Conservation (phyloP, 441 rosid genomes). For the Pelargonium cotyledonis region DNA sequence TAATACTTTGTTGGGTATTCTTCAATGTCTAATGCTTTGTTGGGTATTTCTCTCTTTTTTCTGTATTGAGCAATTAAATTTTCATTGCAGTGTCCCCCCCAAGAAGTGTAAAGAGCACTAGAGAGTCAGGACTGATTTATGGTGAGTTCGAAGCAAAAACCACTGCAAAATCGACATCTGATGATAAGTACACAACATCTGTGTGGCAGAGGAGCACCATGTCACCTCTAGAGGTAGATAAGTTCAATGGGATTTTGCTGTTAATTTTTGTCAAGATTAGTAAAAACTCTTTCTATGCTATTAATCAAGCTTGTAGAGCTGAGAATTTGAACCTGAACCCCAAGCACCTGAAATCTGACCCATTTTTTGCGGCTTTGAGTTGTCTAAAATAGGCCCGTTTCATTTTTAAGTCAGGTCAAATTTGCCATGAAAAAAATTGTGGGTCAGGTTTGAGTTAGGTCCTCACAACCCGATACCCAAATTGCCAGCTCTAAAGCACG, state of each 20-base stretch:
- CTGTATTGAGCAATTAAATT: constrained; percentile 12
- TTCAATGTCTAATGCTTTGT: constrained; percentile 12
- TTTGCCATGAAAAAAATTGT: no score
- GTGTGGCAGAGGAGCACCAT: constrained; percentile 24
- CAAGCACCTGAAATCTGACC: background rate
- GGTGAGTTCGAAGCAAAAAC: constrained; percentile 14
- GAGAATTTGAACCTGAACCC: background rate
- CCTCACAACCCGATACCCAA: no score
- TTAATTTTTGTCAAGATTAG: background rate
- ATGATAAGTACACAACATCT: constrained; percentile 20
- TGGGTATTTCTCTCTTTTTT: background rate
- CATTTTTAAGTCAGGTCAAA: no score
- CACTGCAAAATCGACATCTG: constrained; percentile 9
- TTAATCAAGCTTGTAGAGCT: background rate
- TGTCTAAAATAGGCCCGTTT: no score
- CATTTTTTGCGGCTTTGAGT: no score
- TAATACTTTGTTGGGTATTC: constrained; percentile 1
- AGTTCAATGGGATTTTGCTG: background rate
- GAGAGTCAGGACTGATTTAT: constrained; percentile 13
- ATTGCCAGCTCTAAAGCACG: no score
- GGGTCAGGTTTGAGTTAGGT: no score
- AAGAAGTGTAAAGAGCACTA: constrained; percentile 9
- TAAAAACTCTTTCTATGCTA: background rate
- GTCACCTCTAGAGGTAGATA: constrained; percentile 48
- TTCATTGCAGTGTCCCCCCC: constrained; percentile 14